phyloP scores from a whole-genome alignment of 2,329 filamentous ascomycete species.

The Verticillium klebahnii region DNA sequence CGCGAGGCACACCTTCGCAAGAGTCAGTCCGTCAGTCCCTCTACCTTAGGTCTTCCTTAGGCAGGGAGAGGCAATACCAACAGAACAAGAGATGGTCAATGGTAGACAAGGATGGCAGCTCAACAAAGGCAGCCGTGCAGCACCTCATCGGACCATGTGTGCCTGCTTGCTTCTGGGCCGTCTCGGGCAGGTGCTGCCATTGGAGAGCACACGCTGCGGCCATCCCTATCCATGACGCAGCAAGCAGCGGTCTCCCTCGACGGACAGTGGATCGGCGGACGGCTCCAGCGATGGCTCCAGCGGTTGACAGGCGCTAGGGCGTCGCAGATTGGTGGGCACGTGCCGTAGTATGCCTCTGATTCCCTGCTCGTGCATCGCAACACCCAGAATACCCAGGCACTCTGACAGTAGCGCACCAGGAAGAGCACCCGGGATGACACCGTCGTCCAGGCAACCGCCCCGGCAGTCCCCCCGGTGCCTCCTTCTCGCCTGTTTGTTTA shows the following conservation, averaged over 20 bases:
- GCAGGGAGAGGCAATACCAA: not conserved
- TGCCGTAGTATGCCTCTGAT: not conserved
- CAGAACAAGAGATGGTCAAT: not conserved
- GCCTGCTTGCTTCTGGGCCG: not conserved
- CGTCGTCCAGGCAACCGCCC: slow-evolving; percentile 13
- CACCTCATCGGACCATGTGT: not conserved
- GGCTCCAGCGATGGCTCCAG: not conserved
- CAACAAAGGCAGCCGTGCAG: not conserved
- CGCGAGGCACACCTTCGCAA: no score
- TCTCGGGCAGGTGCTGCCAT: not conserved
- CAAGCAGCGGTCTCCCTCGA: not conserved
- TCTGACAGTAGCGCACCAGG: slow-evolving; percentile 2
- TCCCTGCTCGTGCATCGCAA: not conserved
- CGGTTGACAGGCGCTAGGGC: not conserved
- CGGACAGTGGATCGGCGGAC: not conserved
- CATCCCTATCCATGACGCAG: not conserved
- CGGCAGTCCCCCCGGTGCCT: slow-evolving; percentile 9
- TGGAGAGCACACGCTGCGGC: not conserved
- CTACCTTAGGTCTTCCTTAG: no score
- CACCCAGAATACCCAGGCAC: no score
- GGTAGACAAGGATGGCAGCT: not conserved
- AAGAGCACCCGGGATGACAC: not conserved
- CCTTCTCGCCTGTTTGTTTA: slow-evolving; percentile 15
- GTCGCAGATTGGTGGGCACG: slow-evolving; percentile 1
- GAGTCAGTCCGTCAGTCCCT: no score